Percentiles rank a stretch among this genome's conserved stretches.
Conservation (phyloP, 2,329 filamentous ascomycete species). For the Xylariales sp. region DNA sequence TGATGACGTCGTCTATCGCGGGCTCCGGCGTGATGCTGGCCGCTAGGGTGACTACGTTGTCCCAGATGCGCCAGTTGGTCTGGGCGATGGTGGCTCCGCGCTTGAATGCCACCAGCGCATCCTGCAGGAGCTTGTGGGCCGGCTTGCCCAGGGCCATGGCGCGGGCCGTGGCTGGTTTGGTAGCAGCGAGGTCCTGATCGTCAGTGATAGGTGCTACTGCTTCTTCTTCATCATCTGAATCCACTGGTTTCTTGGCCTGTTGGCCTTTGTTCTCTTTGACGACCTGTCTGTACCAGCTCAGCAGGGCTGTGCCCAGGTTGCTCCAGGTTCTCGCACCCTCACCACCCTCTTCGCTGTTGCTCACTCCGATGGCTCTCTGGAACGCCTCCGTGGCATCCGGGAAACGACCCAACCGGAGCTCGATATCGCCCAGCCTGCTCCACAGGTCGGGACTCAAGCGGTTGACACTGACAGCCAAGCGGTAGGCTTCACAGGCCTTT, state of each 20-base stretch:
- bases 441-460: conserved; percentile 78
- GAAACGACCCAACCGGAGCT: conserved; percentile 72
- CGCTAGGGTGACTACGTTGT: conserved; percentile 87
- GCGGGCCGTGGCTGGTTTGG: conserved; percentile 26
- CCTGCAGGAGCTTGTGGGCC: conserved; percentile 55
- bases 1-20: conserved; percentile 69
- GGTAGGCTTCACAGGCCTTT: conserved; percentile 73
- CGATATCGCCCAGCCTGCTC: conserved; percentile 87
- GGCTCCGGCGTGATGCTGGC: conserved; percentile 68
- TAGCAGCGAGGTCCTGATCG: conserved; percentile 8
- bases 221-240: conserved; percentile 18
- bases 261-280: conserved; percentile 29
- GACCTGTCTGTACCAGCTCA: conserved; percentile 60
- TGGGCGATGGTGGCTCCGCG: conserved; percentile 78
- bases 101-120: conserved; percentile 81
- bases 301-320: conserved; percentile 82
- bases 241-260: conserved; percentile 13
- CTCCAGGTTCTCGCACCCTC: conserved; percentile 91
- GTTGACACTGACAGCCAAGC: conserved; percentile 72
- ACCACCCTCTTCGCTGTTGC: conserved; percentile 63
- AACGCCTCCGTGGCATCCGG: conserved; percentile 80
- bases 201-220: conserved; percentile 10
- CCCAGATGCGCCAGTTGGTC: conserved; percentile 91
- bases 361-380: conserved; percentile 68
- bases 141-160: conserved; percentile 38